Evolutionary conservation across 129 eudicot genomes (phyloP).

Genomic region (Escallonia herrerae): DNA sequence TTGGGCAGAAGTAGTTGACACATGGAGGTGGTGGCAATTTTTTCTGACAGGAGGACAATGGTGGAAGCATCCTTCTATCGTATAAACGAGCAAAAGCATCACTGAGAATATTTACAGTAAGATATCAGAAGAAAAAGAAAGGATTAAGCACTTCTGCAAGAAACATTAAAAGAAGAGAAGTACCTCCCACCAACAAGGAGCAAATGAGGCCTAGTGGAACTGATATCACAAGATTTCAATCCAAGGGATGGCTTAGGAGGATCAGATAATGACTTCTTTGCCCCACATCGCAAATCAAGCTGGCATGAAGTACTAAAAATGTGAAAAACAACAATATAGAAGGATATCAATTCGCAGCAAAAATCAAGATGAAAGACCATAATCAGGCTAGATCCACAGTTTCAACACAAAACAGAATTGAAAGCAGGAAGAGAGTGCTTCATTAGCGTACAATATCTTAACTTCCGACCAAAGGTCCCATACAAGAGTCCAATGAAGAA

Average conservation of each 20-base stretch:
- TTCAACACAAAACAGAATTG: background rate
- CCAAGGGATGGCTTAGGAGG: conserved; percentile 73
- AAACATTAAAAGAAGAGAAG: conserved; percentile 4
- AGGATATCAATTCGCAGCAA: conserved; percentile 15
- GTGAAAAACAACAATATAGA: conserved; percentile 15
- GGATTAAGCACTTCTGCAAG: conserved; percentile 3
- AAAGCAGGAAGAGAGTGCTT: no score
- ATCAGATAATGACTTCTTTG: conserved; percentile 75
- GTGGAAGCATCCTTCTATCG: conserved; percentile 97
- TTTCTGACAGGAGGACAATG: conserved; percentile 71
- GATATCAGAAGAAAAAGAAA: conserved; percentile 10
- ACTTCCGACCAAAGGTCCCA: no score
- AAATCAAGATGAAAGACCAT: background rate
- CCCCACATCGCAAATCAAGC: conserved; percentile 92
- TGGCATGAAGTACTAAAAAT: conserved; percentile 44
- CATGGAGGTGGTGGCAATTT: conserved; percentile 76
- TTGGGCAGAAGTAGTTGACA: conserved; percentile 85
- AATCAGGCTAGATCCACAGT: conserved; percentile 1
- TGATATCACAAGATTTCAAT: conserved; percentile 80
- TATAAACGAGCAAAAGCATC: conserved; percentile 94
- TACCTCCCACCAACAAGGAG: conserved; percentile 98
- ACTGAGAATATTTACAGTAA: conserved; percentile 36
- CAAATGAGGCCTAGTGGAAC: conserved; percentile 77
- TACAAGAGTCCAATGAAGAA: no score
- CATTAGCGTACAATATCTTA: no score